These are phyloP conservation scores for Oryza nivara DNA, from an alignment of 176 grass and related monocot species.

Conservation along the genomic window DNA sequence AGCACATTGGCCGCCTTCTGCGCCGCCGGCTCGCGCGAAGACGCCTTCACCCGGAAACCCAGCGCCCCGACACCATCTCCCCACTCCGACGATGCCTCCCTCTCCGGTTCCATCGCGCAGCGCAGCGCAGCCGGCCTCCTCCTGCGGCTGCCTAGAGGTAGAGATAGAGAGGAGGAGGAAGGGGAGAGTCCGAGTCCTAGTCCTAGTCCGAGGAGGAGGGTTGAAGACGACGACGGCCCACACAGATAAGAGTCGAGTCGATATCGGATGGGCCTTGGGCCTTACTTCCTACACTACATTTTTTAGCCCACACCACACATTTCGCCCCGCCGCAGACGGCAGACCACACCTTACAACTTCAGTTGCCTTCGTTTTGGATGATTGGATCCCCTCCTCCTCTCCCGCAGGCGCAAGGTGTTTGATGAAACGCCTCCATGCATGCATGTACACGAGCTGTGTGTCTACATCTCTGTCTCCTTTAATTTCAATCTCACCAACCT, in stretches of 20 bases:
- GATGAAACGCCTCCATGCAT: too few species aligned
- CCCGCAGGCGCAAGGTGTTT: too few species aligned
- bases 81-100: conserved; percentile 58
- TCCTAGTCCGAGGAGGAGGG: background rate
- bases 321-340: too few species aligned
- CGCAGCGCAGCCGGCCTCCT: background rate
- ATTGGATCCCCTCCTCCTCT: too few species aligned
- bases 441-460: too few species aligned
- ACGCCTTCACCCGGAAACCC: conserved; percentile 79
- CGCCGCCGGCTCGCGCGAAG: conserved; percentile 76
- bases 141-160: background rate
- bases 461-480: too few species aligned
- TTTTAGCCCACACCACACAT: too few species aligned
- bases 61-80: conserved; percentile 59
- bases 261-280: background rate
- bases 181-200: background rate
- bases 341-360: too few species aligned
- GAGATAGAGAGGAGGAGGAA: background rate
- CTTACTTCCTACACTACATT: background rate
- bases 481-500: too few species aligned
- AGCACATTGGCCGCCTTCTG: conserved; percentile 82
- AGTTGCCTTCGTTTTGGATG: too few species aligned
- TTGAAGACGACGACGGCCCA: background rate
- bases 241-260: too few species aligned
- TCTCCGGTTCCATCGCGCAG: conserved; percentile 1